These are phyloP conservation scores for Nakaseomyces sp. DNA, from an alignment of 1,139 yeast species.

Conservation along the genomic window DNA sequence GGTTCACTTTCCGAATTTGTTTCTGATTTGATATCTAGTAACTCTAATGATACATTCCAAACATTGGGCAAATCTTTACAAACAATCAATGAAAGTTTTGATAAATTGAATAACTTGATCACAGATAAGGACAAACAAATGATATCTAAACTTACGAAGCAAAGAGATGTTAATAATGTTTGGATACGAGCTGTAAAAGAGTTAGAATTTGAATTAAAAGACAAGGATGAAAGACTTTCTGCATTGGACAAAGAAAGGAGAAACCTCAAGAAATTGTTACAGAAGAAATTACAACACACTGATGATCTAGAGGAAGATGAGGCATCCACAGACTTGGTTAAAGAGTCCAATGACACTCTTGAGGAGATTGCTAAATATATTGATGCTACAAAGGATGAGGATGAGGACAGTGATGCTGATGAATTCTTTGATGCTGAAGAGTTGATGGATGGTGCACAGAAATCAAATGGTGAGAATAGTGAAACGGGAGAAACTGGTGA, in stretches of 20 bases:
- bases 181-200: constrained; percentile 90
- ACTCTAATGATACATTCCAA: constrained; percentile 20
- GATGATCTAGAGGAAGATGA: constrained; percentile 15
- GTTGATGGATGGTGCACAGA: constrained; percentile 20
- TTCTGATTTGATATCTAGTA: constrained; percentile 15
- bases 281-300: constrained; percentile 26
- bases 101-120: constrained; percentile 28
- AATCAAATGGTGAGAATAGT: constrained; percentile 23
- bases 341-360: constrained; percentile 18
- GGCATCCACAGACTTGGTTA: constrained; percentile 8
- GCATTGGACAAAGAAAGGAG: constrained; percentile 64
- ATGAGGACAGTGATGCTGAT: constrained; percentile 52
- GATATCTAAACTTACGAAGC: constrained; percentile 54
- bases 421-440: constrained; percentile 90
- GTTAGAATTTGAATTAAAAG: constrained; percentile 69
- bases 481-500: constrained; percentile 6
- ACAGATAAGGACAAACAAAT: constrained; percentile 35
- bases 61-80: constrained; percentile 29
- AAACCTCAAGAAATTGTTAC: constrained; percentile 53
- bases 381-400: constrained; percentile 43
- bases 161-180: constrained; percentile 69
- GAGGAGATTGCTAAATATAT: constrained; percentile 43
- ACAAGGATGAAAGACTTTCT: constrained; percentile 65
- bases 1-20: constrained; percentile 51
- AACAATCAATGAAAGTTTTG: constrained; percentile 28